Percentiles rank a stretch among this genome's conserved stretches.
Evolutionary conservation across 306 rosid genomes (phyloP).

Genomic region (Fagus crenata): DNA sequence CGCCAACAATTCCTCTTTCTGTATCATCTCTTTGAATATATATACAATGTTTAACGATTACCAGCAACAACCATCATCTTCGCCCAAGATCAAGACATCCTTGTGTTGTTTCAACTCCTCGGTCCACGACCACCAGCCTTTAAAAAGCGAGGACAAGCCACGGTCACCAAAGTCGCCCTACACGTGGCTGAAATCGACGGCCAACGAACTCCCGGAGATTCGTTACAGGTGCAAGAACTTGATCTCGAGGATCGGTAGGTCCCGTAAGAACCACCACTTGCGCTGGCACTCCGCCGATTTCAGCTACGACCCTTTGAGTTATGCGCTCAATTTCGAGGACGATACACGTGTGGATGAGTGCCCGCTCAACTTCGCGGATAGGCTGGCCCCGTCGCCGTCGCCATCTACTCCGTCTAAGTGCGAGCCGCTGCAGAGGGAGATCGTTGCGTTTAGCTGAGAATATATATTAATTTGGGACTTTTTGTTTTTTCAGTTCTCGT

Average conservation of each 20-base stretch:
- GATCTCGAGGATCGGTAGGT: conserved; percentile 15
- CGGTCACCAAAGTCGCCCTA: conserved; percentile 27
- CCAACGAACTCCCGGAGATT: conserved; percentile 30
- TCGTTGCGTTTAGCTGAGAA: conserved; percentile 28
- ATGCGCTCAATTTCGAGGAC: conserved; percentile 48
- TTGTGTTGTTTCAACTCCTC: conserved; percentile 30
- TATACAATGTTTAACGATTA: conserved; percentile 20
- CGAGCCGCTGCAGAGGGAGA: conserved; percentile 7
- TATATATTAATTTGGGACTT: too few relatives aligned
- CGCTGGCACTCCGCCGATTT: conserved; percentile 33
- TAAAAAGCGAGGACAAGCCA: conserved; percentile 1
- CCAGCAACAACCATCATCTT: not conserved
- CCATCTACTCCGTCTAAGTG: not conserved
- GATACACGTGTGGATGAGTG: conserved; percentile 24
- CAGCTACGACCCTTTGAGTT: conserved; percentile 44
- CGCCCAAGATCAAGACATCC: conserved; percentile 19
- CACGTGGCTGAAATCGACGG: conserved; percentile 30
- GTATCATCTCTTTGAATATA: not conserved
- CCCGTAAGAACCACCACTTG: conserved; percentile 14
- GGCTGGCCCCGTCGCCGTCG: conserved; percentile 23
- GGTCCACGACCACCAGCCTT: conserved; percentile 19
- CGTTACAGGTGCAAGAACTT: conserved; percentile 21
- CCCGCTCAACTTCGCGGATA: conserved; percentile 20
- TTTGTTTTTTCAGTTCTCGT: not conserved
- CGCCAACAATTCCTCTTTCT: not conserved